Percentiles rank a stretch among this genome's conserved stretches.
These are phyloP conservation scores for Penicillium sp. DNA, from an alignment of 2,329 filamentous ascomycete species.

Conservation along the genomic window DNA sequence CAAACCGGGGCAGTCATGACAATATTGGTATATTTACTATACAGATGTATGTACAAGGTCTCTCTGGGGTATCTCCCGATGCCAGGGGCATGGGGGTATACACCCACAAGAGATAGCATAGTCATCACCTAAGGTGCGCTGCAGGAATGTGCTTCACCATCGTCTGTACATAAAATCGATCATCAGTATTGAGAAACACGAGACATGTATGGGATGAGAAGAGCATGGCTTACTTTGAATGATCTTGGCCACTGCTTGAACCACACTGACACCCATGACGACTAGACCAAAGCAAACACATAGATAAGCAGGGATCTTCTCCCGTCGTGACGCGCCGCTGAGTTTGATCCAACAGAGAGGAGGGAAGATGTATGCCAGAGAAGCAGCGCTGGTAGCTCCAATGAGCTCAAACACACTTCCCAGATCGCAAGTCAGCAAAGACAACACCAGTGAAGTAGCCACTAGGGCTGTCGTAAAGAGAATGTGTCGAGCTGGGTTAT, in stretches of 20 bases:
- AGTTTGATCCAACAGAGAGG: slow-evolving; percentile 95
- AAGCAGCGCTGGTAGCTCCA: slow-evolving; percentile 90
- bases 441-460: slow-evolving; percentile 72
- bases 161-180: slow-evolving; percentile 1
- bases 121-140: slow-evolving; percentile 1
- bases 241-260: slow-evolving; percentile 73
- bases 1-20: too few species aligned
- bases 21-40: too few species aligned
- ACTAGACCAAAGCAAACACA: slow-evolving; percentile 74
- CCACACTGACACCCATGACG: slow-evolving; percentile 79
- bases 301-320: slow-evolving; percentile 69
- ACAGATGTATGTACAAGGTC: too few species aligned
- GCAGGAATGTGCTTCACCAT: slow-evolving; percentile 6
- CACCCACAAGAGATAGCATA: background rate
- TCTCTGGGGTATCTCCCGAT: too few species aligned
- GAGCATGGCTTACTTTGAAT: slow-evolving; percentile 39
- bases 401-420: slow-evolving; percentile 95
- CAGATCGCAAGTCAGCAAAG: slow-evolving; percentile 86
- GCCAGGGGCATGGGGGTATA: too few species aligned
- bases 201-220: background rate
- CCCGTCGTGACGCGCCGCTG: slow-evolving; percentile 73
- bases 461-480: slow-evolving; percentile 83
- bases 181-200: slow-evolving; percentile 35
- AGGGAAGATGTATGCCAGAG: slow-evolving; percentile 91
- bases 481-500: slow-evolving; percentile 80